A percentile compares a stretch with the other conserved stretches of the same genome.
phyloP scores from a whole-genome alignment of 331 rosid genomes.

The Spiraea crenata region DNA sequence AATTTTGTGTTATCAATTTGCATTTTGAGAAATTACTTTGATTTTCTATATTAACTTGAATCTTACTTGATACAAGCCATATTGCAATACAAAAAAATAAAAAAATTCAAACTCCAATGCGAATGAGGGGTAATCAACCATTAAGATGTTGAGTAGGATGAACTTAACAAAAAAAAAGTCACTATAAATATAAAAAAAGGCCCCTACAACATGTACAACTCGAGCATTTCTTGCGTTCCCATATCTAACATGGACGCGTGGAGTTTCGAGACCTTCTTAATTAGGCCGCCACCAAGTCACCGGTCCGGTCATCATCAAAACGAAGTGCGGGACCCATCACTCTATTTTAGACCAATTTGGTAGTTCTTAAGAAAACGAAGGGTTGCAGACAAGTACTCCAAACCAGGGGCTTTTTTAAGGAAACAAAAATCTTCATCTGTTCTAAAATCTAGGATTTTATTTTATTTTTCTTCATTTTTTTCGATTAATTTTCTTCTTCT shows the following conservation, averaged over 20 bases:
- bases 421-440: neutral
- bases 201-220: too few species aligned
- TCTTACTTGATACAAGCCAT: too few species aligned
- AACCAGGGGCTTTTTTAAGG: neutral
- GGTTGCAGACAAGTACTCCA: neutral
- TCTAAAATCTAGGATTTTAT: conserved; percentile 21
- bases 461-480: neutral
- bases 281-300: neutral
- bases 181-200: too few species aligned
- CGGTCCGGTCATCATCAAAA: neutral
- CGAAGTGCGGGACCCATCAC: neutral
- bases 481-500: too few species aligned
- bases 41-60: too few species aligned
- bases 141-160: too few species aligned
- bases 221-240: neutral
- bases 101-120: too few species aligned
- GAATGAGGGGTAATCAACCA: too few species aligned
- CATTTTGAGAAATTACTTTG: too few species aligned
- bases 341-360: neutral
- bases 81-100: too few species aligned
- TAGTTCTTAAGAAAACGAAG: neutral
- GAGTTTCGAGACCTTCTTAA: neutral
- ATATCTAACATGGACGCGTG: neutral
- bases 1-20: too few species aligned
- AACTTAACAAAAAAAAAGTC: too few species aligned